Evolutionary conservation across 352 stramenopile species (phyloP).

Genomic region (Peronospora destructor): DNA sequence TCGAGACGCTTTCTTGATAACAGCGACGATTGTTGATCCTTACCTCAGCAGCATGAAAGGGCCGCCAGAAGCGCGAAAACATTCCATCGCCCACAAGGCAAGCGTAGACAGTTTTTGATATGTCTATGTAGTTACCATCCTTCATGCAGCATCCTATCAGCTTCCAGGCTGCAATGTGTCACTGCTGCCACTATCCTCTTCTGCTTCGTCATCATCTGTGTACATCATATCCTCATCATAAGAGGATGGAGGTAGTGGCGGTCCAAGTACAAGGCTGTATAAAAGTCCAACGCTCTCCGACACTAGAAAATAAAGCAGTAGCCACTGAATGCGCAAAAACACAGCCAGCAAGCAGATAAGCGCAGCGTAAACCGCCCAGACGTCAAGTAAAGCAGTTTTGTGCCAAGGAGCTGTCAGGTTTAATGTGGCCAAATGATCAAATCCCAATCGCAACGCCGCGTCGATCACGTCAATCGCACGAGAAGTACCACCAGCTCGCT

Average conservation of each 20-base stretch:
- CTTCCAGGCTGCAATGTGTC: slow-evolving; percentile 14
- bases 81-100: neutral
- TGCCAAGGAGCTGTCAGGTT: slow-evolving; percentile 70
- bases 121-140: slow-evolving; percentile 3
- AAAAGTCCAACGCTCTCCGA: slow-evolving; percentile 38
- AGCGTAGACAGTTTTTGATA: slow-evolving; percentile 9
- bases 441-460: slow-evolving; percentile 47
- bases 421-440: slow-evolving; percentile 56
- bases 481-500: slow-evolving; percentile 53
- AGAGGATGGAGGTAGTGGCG: slow-evolving; percentile 14
- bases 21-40: no score
- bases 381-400: slow-evolving; percentile 69
- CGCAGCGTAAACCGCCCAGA: slow-evolving; percentile 69
- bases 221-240: slow-evolving; percentile 24
- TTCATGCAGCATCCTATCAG: slow-evolving; percentile 4
- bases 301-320: slow-evolving; percentile 57
- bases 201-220: slow-evolving; percentile 14
- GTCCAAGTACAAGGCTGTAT: slow-evolving; percentile 38
- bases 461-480: slow-evolving; percentile 68
- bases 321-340: slow-evolving; percentile 54
- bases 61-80: no score
- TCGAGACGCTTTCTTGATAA: no score
- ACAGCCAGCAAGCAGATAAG: slow-evolving; percentile 64
- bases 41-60: no score
- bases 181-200: slow-evolving; percentile 7